phyloP scores from a whole-genome alignment of 805 yeast genomes.

The Yarrowia yakushimensis region DNA sequence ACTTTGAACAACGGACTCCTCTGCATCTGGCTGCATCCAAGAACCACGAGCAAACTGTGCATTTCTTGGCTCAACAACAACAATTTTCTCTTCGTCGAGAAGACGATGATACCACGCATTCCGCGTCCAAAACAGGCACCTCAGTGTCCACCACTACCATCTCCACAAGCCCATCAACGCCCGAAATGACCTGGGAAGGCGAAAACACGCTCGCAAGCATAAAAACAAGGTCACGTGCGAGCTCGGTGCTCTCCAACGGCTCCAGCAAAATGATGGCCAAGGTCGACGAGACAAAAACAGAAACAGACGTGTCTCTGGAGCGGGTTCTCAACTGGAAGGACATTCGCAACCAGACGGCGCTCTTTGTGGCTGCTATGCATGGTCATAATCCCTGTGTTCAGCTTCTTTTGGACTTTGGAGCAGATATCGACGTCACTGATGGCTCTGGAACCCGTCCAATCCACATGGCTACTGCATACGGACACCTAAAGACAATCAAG shows the following conservation, averaged over 20 bases:
- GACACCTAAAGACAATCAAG: slow-evolving; percentile 55
- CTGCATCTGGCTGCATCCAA: slow-evolving; percentile 65
- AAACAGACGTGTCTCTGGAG: slow-evolving; percentile 3
- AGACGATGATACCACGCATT: background rate
- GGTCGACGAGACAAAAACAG: background rate
- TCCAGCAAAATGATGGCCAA: background rate
- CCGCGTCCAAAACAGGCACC: background rate
- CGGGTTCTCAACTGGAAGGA: slow-evolving; percentile 53
- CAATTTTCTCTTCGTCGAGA: slow-evolving; percentile 3
- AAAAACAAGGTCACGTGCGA: background rate
- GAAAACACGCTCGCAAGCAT: background rate
- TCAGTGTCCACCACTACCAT: background rate
- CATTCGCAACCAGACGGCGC: slow-evolving; percentile 42
- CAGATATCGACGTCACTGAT: slow-evolving; percentile 70
- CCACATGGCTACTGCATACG: slow-evolving; percentile 76
- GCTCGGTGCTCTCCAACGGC: background rate
- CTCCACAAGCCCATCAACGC: background rate
- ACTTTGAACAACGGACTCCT: slow-evolving; percentile 60
- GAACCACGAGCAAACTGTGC: slow-evolving; percentile 70
- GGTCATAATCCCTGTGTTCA: slow-evolving; percentile 63
- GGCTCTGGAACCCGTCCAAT: slow-evolving; percentile 75
- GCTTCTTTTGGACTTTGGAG: slow-evolving; percentile 67
- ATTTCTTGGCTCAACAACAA: slow-evolving; percentile 58
- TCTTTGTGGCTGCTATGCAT: slow-evolving; percentile 61
- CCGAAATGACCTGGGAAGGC: background rate